Conservation (phyloP, 2,329 filamentous ascomycete genomes). For the Apiospora kogelbergensis region DNA sequence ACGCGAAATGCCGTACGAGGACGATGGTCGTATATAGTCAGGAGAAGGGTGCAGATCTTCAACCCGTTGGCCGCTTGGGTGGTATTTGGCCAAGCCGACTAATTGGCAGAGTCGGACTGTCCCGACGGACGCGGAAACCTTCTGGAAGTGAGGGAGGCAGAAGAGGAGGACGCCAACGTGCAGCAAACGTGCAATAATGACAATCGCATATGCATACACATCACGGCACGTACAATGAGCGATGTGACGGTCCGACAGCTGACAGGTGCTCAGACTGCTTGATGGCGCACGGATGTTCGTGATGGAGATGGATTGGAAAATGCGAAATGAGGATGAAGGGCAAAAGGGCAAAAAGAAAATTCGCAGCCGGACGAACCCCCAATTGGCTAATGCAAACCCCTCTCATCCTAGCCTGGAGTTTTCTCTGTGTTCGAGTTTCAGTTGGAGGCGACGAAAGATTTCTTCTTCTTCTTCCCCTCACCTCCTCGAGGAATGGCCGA, state of each 20-base stretch:
- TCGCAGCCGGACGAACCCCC: not conserved
- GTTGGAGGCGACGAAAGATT: too few species aligned
- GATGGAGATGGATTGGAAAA: not conserved
- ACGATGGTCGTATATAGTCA: not conserved
- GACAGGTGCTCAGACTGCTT: not conserved
- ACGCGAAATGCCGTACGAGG: not conserved
- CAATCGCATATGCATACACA: not conserved
- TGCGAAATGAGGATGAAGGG: not conserved
- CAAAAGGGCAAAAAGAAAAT: not conserved
- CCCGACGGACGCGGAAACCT: not conserved
- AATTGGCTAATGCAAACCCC: not conserved
- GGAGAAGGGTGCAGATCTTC: not conserved
- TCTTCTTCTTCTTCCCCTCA: not conserved
- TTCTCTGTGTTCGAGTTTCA: not conserved
- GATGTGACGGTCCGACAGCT: not conserved
- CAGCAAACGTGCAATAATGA: not conserved
- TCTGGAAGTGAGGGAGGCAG: not conserved
- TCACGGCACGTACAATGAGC: not conserved
- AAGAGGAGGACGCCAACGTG: not conserved
- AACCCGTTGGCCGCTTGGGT: not conserved
- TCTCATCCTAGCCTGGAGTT: not conserved
- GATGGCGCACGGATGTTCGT: too few species aligned
- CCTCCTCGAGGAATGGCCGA: too few species aligned
- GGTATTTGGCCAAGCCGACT: not conserved
- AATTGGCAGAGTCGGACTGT: not conserved